Evolutionary conservation across 2,329 filamentous ascomycete genomes (phyloP), one percentile per base, ranked within the genome.

Genomic region (Colletotrichum eremochloae): DNA sequence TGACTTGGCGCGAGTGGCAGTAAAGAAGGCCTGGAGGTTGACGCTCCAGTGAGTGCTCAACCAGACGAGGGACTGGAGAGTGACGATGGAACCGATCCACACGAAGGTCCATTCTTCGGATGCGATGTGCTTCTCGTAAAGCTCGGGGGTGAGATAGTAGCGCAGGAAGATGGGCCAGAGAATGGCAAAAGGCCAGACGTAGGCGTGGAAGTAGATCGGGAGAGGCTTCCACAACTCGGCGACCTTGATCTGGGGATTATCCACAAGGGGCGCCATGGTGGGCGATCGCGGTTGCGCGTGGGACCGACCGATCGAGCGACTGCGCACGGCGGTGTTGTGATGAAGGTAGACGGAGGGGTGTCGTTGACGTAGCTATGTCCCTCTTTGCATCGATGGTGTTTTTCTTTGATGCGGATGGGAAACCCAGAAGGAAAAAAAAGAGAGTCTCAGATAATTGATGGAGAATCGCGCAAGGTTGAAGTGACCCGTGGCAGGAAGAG

Each of bases 31-130:
- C 79, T 91, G 90, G 75, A 98, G 86, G 80, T 95, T 92, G 81
- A 99, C 94, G 80, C 94, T 98, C 96, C 96, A 99, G 85, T 98
- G 94, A 58, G 96, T 99, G 85, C 93, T 96, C 74, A 99, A 88
- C 96, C 96, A 99, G 77, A 95, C 85, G 75, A 99, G 88, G 75
- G 94, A 91, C 85, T 99, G 97, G 68, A 93, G 79, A 14, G 95
- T 97, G 81, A 97, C 87, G 80, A 99, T 98, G 76, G 91, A 88
- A 78, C 93, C 96, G 76, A 93, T 90, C 91, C 94, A 99, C 74
- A 99, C 94, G 81, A 97, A 97, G 0, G 97, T 98, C 96, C 96
- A 99, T 87, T 99, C 96, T 77, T 93, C 91, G n/a, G 93, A 95
- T 78, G 93, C 90, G 75, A 99, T 97, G 85, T 98, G 92, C 80